These are phyloP conservation scores for Suillus luteus DNA, from an alignment of 768 basidiomycete genomes.

Conservation along the genomic window DNA sequence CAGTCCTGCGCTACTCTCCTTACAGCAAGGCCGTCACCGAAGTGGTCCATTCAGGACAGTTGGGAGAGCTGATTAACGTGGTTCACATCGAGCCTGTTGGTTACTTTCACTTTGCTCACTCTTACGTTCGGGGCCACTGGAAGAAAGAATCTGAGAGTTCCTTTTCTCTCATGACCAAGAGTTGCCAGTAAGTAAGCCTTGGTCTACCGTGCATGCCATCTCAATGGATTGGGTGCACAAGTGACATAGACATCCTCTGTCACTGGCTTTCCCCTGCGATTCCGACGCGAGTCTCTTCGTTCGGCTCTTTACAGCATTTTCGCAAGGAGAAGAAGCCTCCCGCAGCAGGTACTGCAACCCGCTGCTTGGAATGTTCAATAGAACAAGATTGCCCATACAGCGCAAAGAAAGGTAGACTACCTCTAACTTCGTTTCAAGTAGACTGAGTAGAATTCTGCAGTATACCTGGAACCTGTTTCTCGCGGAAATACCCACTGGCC, in stretches of 20 bases:
- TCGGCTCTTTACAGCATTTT: conserved; percentile 86
- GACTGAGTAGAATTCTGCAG: conserved; percentile 40
- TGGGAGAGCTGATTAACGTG: conserved; percentile 80
- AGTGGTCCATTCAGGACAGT: conserved; percentile 64
- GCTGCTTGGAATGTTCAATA: conserved; percentile 77
- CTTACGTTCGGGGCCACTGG: conserved; percentile 87
- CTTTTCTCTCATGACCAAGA: conserved; percentile 87
- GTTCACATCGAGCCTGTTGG: conserved; percentile 88
- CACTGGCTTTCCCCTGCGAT: conserved; percentile 70
- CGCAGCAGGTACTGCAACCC: conserved; percentile 62
- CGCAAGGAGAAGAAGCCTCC: conserved; percentile 69
- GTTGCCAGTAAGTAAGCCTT: conserved; percentile 75
- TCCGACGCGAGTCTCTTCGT: conserved; percentile 76
- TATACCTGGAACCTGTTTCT: conserved; percentile 78
- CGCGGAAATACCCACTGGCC: conserved; percentile 60
- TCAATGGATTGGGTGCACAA: conserved; percentile 31
- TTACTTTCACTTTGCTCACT: conserved; percentile 88
- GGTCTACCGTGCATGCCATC: conserved; percentile 4
- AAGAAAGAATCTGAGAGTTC: conserved; percentile 63
- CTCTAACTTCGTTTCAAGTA: background rate
- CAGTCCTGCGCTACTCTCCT: conserved; percentile 87
- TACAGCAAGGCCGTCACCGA: conserved; percentile 73
- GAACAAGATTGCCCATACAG: conserved; percentile 82
- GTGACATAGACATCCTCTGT: conserved; percentile 84
- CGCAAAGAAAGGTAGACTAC: conserved; percentile 72